These are phyloP conservation scores for Torulaspora maleeae DNA, from an alignment of 805 yeast species.

Conservation along the genomic window DNA sequence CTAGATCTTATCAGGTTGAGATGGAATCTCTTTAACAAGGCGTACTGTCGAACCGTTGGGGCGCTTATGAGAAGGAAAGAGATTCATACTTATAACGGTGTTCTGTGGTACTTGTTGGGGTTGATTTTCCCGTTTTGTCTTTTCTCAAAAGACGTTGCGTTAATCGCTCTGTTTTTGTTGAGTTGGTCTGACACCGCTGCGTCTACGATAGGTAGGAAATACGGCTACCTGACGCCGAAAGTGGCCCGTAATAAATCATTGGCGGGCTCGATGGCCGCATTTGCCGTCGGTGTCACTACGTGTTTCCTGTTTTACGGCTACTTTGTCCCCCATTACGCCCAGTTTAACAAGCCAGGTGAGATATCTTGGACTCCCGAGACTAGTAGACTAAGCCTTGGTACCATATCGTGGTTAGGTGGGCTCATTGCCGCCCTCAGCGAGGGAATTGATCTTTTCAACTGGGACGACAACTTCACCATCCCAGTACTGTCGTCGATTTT, in stretches of 20 bases:
- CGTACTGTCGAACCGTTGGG: conserved; percentile 66
- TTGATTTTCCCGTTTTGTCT: conserved; percentile 61
- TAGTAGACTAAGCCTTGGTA: conserved; percentile 50
- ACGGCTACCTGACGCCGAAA: conserved; percentile 78
- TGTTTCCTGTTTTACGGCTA: conserved; percentile 67
- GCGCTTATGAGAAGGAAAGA: conserved; percentile 83
- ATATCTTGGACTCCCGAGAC: conserved; percentile 63
- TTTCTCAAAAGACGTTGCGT: conserved; percentile 74
- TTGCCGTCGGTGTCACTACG: conserved; percentile 61
- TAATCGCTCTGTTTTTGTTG: conserved; percentile 70
- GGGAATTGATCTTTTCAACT: conserved; percentile 65
- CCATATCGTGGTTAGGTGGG: conserved; percentile 62
- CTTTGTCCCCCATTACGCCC: conserved; percentile 59
- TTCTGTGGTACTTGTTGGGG: conserved; percentile 82
- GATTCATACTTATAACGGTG: conserved; percentile 71
- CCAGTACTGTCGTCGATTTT: conserved; percentile 79
- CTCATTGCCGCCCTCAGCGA: conserved; percentile 82
- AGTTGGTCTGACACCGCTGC: conserved; percentile 99
- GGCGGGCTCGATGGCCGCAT: conserved; percentile 90
- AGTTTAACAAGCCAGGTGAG: conserved; percentile 51
- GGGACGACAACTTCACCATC: conserved; percentile 93
- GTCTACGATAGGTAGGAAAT: conserved; percentile 83
- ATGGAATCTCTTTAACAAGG: conserved; percentile 55
- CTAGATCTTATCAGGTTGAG: conserved; percentile 67
- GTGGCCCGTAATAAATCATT: conserved; percentile 70